Conservation (phyloP, 2,329 filamentous ascomycete genomes). For the Arthroderma sp. region DNA sequence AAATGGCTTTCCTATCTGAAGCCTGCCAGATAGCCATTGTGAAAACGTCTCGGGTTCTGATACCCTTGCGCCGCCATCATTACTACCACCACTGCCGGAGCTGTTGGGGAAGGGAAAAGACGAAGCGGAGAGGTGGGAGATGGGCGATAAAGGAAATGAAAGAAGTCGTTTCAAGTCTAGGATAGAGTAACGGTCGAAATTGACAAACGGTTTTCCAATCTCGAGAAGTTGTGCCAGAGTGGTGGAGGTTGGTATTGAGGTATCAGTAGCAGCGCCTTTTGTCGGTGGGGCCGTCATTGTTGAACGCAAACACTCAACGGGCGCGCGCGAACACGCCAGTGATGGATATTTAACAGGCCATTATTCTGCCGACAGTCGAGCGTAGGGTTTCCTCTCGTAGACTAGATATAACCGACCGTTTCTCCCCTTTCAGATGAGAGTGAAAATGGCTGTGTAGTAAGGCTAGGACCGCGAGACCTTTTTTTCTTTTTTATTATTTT, state of each 20-base stretch:
- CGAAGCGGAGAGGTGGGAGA: not conserved
- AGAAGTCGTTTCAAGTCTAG: slow-evolving; percentile 12
- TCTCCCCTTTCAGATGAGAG: too few relatives aligned
- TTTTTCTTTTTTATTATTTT: too few relatives aligned
- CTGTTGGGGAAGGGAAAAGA: not conserved
- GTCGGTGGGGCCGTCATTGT: slow-evolving; percentile 4
- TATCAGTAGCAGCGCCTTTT: slow-evolving; percentile 1
- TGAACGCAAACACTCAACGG: not conserved
- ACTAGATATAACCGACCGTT: too few relatives aligned
- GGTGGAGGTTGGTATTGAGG: slow-evolving; percentile 3
- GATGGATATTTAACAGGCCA: not conserved
- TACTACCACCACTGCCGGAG: too few relatives aligned
- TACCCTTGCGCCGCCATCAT: too few relatives aligned
- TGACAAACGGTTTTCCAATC: slow-evolving; percentile 18
- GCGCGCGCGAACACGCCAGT: not conserved
- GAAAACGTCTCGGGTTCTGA: slow-evolving; percentile 5
- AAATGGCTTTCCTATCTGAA: slow-evolving; percentile 22
- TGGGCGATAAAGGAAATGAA: not conserved
- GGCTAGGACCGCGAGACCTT: too few relatives aligned
- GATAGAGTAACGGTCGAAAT: slow-evolving; percentile 20
- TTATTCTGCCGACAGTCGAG: too few relatives aligned
- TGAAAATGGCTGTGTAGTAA: too few relatives aligned
- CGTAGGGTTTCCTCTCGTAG: too few relatives aligned
- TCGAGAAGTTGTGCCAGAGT: slow-evolving; percentile 14
- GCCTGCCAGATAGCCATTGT: slow-evolving; percentile 19